Percentiles rank a stretch among this genome's conserved stretches.
These are phyloP conservation scores for Parastagonospora nodorum DNA, from an alignment of 2,329 filamentous ascomycete genomes.

Conservation along the genomic window DNA sequence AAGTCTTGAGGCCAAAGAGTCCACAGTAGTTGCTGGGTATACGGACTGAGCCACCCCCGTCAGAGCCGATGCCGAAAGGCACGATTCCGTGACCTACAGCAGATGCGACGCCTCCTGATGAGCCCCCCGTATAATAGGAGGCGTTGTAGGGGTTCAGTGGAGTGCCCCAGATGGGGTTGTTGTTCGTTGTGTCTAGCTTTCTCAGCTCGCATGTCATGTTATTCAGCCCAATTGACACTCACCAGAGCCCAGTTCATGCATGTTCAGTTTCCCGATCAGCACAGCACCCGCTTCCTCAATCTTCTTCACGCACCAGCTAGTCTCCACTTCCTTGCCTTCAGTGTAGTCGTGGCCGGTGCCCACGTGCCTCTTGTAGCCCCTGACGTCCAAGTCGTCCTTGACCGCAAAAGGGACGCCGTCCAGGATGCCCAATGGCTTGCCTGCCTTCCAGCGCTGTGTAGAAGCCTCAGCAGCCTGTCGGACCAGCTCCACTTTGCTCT, in stretches of 20 bases:
- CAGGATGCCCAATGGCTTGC: constrained; percentile 68
- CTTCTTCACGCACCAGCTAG: constrained; percentile 72
- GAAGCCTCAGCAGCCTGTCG: constrained; percentile 73
- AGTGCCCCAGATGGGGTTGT: constrained; percentile 76
- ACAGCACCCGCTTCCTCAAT: constrained; percentile 77
- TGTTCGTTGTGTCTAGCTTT: constrained; percentile 74
- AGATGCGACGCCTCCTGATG: constrained; percentile 77
- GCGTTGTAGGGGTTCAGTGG: constrained; percentile 79
- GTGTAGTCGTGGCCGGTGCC: constrained; percentile 68
- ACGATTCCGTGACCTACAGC: constrained; percentile 71
- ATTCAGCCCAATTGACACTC: constrained; percentile 25
- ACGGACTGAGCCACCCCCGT: constrained; percentile 76
- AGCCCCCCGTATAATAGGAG: constrained; percentile 79
- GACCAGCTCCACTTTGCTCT: constrained; percentile 66
- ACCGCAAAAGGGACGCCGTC: constrained; percentile 84
- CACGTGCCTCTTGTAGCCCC: constrained; percentile 70
- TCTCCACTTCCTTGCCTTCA: constrained; percentile 54
- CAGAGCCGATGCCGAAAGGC: constrained; percentile 72
- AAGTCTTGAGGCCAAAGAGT: constrained; percentile 79
- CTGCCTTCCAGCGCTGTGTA: constrained; percentile 71
- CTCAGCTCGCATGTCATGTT: neutral
- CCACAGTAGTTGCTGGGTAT: constrained; percentile 78
- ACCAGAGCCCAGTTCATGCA: constrained; percentile 80
- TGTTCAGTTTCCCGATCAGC: constrained; percentile 75
- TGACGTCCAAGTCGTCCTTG: constrained; percentile 78